Conservation (phyloP, 2,329 filamentous ascomycete species). For the Dendrostoma leiphaemia region DNA sequence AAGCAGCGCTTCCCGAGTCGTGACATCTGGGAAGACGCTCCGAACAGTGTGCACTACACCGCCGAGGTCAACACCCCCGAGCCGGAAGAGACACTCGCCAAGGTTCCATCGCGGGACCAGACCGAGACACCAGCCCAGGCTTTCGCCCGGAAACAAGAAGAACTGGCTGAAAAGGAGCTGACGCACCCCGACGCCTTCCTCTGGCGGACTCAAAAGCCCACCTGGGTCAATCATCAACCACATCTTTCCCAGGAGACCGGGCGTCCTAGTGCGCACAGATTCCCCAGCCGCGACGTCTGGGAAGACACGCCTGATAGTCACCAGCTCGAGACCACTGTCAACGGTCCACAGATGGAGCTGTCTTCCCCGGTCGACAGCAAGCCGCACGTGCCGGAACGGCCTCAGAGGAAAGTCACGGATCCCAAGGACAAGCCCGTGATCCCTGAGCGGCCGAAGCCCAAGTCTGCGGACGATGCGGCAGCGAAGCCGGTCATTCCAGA, state of each 20-base stretch:
- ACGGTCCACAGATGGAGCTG: conserved; percentile 48
- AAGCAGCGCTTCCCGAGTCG: conserved; percentile 83
- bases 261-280: conserved; percentile 65
- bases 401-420: conserved; percentile 40
- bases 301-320: conserved; percentile 88
- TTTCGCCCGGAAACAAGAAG: conserved; percentile 66
- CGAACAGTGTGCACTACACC: conserved; percentile 75
- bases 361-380: conserved; percentile 37
- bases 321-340: conserved; percentile 74
- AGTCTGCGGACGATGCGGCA: conserved; percentile 27
- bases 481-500: conserved; percentile 44
- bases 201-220: conserved; percentile 47
- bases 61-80: conserved; percentile 85
- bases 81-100: conserved; percentile 31
- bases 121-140: conserved; percentile 59
- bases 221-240: conserved; percentile 47
- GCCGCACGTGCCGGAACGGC: conserved; percentile 60
- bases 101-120: conserved; percentile 32
- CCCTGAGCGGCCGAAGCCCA: conserved; percentile 55
- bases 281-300: conserved; percentile 92
- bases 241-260: conserved; percentile 45
- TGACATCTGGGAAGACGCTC: conserved; percentile 96
- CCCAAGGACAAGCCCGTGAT: conserved; percentile 42
- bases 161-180: conserved; percentile 58
- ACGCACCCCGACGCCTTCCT: conserved; percentile 50